Percentiles rank a stretch among this genome's conserved stretches.
These are phyloP conservation scores for Hibiscus mutabilis DNA, from an alignment of 345 rosid genomes.

Conservation along the genomic window DNA sequence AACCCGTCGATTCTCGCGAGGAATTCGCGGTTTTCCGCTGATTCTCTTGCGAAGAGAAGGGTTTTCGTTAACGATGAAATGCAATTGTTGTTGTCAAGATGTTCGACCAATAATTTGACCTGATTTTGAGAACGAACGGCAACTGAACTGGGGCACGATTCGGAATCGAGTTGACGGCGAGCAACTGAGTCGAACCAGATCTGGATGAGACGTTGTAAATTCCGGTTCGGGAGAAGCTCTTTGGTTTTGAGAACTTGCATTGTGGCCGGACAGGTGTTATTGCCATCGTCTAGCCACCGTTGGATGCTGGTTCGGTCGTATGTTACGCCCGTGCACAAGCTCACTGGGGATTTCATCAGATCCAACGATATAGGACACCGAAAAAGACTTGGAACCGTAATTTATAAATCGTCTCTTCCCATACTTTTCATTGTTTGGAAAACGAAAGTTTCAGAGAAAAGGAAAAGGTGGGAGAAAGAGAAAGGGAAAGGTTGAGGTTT, in stretches of 20 bases:
- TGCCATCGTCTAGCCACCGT: conserved; percentile 82
- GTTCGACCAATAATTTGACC: conserved; percentile 21
- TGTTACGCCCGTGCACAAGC: conserved; percentile 90
- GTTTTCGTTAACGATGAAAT: conserved; percentile 24
- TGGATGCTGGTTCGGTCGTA: conserved; percentile 87
- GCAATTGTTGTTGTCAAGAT: conserved; percentile 20
- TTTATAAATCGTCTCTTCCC: conserved; percentile 59
- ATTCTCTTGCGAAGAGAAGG: conserved; percentile 38
- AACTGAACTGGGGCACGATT: neutral
- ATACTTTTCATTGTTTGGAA: conserved; percentile 27
- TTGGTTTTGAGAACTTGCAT: conserved; percentile 77
- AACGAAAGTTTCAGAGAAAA: neutral
- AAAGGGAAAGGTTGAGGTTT: conserved; percentile 28
- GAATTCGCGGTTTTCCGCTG: conserved; percentile 47
- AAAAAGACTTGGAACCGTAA: conserved; percentile 72
- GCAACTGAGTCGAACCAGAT: conserved; percentile 63
- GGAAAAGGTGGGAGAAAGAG: neutral
- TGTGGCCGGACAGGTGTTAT: conserved; percentile 91
- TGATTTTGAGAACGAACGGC: conserved; percentile 28
- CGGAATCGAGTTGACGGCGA: conserved; percentile 19
- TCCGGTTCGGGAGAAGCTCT: conserved; percentile 74
- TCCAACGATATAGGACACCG: conserved; percentile 87
- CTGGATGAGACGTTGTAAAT: conserved; percentile 74
- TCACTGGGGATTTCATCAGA: conserved; percentile 90
- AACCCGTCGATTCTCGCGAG: conserved; percentile 42